Conservation (phyloP, 371 early-diverging fungal genomes). For the Mucor lusitanicus region DNA sequence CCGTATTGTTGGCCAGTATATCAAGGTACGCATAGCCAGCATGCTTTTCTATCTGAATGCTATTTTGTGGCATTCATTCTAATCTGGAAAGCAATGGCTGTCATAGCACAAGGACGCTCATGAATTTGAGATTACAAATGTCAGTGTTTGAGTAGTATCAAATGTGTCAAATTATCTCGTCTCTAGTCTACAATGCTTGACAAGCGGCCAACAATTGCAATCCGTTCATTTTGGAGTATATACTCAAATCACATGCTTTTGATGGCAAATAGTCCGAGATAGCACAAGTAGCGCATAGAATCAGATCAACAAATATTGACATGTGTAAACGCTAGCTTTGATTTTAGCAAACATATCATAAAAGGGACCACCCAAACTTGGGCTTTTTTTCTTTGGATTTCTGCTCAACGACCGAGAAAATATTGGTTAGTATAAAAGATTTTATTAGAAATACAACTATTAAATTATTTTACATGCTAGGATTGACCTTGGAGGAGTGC, state of each 20-base stretch:
- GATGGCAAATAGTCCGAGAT: not conserved
- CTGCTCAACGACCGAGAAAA: not conserved
- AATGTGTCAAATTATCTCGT: not conserved
- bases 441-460: conserved; percentile 8
- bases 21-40: too few species aligned
- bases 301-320: not conserved
- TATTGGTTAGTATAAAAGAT: not conserved
- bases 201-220: not conserved
- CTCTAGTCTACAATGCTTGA: not conserved
- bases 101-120: not conserved
- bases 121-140: not conserved
- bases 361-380: not conserved
- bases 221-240: not conserved
- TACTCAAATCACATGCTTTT: not conserved
- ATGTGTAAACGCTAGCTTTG: not conserved
- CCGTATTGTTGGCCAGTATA: too few species aligned
- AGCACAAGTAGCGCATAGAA: not conserved
- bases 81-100: not conserved
- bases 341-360: not conserved
- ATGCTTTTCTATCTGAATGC: not conserved
- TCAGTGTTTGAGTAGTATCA: not conserved
- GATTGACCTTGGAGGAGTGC: conserved; percentile 2
- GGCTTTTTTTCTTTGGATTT: not conserved
- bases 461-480: not conserved
- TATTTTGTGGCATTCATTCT: not conserved